Evolutionary conservation across 371 early-diverging fungal genomes (phyloP), one percentile per base, ranked within the genome.

Genomic region (Mortierella sp.): DNA sequence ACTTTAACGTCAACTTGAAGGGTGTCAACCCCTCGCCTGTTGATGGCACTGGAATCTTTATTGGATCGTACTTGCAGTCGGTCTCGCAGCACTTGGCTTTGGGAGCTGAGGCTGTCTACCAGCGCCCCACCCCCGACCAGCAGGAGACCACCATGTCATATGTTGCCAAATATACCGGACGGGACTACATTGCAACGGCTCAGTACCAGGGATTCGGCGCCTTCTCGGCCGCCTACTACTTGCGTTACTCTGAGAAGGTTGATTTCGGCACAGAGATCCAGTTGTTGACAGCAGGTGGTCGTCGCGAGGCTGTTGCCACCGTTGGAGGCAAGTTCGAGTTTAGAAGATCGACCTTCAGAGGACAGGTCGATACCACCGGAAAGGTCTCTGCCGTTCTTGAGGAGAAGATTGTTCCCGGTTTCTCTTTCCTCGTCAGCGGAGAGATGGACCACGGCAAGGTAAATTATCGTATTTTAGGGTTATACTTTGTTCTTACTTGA

Each of bases 261-360:
- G 99, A 99, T 88, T 94, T 98, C 54, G 98, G 95, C 75, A 94
- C 97, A 9, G 99, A 99, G 89, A 90, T 98, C 68, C 98, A 99
- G 88, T 79, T 96, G 83, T 84, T 97, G 85, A 92, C 90, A 31
- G 92, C 95, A 55, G 94, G 91, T 73, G 95, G 94, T 38, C 93
- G 96, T 71, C 93, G 98, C 65, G 98, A 98, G 75, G 99, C 97
- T 70, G 93, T 97, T 76, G 97, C 97, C 73, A 95, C 97, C 28
- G 95, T 97, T 9, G 98, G 98, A 77, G 98, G 96, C 89, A 99
- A 99, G 92, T 96, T 97, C 76, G 99, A 98, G 83, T 98, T 98
- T 82, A 92, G 97, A 76, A 93, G 93, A 71, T 95, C 99, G 70
- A 97, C 97, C 60, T 93, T 98, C 90, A 94, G 99, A 80, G 97